phyloP scores from a whole-genome alignment of 2,329 filamentous ascomycete species.

The Ophidiomyces ophidiicola region DNA sequence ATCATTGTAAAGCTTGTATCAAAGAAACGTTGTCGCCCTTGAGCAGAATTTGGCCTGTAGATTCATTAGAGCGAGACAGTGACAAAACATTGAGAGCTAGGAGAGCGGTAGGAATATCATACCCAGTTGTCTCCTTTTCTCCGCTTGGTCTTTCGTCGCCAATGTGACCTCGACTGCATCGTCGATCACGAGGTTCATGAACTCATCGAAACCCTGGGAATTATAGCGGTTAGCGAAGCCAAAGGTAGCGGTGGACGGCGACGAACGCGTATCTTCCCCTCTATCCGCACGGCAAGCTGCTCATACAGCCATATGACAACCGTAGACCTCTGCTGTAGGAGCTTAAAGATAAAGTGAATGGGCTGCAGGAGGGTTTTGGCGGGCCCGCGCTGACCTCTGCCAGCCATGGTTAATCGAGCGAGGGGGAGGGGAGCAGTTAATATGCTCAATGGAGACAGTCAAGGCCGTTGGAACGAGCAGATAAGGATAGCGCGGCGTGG shows the following conservation, averaged over 20 bases:
- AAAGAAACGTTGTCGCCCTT: conserved; percentile 82
- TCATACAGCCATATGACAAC: conserved; percentile 96
- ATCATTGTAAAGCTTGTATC: conserved; percentile 48
- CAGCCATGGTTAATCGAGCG: conserved; percentile 35
- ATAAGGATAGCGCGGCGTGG: background rate
- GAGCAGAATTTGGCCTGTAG: conserved; percentile 64
- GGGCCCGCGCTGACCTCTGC: conserved; percentile 44
- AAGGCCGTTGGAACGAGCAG: background rate
- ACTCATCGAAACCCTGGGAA: conserved; percentile 84
- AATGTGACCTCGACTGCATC: conserved; percentile 87
- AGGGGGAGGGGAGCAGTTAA: background rate
- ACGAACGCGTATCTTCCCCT: conserved; percentile 84
- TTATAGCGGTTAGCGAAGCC: conserved; percentile 9
- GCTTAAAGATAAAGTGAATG: conserved; percentile 88
- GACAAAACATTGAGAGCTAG: conserved; percentile 11
- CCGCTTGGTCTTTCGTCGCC: conserved; percentile 67
- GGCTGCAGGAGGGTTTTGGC: conserved; percentile 60
- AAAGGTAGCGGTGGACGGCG: conserved; percentile 4
- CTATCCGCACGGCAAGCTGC: conserved; percentile 84
- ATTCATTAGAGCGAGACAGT: conserved; percentile 12
- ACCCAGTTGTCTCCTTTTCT: conserved; percentile 71
- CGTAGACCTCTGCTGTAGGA: conserved; percentile 69
- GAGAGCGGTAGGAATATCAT: conserved; percentile 22
- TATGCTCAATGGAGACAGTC: no score
- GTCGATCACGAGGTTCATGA: conserved; percentile 97